A percentile compares a stretch with the other conserved stretches of the same genome.
These are phyloP conservation scores for Leishmania major DNA, from an alignment of 208 protist species.

Conservation along the genomic window DNA sequence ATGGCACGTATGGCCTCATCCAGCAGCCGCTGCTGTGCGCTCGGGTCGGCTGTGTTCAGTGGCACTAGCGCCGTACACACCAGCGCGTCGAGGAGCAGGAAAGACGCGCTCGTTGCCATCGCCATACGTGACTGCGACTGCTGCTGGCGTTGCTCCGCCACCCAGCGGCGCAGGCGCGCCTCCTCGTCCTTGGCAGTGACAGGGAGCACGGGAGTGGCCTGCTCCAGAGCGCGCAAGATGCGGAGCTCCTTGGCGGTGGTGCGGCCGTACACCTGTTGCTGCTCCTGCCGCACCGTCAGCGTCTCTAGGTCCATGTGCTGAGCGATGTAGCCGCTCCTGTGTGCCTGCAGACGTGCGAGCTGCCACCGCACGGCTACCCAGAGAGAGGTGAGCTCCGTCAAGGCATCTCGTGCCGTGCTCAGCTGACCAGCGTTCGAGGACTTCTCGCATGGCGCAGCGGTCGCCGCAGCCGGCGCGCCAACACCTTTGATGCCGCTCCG, in stretches of 20 bases:
- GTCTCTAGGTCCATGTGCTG: conserved; percentile 63
- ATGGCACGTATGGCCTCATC: conserved; percentile 52
- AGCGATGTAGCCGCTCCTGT: conserved; percentile 44
- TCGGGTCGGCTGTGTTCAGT: conserved; percentile 27
- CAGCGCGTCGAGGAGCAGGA: conserved; percentile 54
- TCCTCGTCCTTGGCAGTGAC: conserved; percentile 60
- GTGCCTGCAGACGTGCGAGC: conserved; percentile 46
- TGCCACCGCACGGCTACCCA: conserved; percentile 65
- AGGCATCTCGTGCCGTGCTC: conserved; percentile 50
- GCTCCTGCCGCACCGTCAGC: conserved; percentile 60
- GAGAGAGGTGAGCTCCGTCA: conserved; percentile 68
- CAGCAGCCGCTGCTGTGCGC: conserved; percentile 43
- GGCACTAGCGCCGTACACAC: conserved; percentile 57
- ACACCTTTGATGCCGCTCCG: background rate
- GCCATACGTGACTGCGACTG: background rate
- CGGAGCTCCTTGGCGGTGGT: conserved; percentile 73
- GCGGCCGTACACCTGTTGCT: conserved; percentile 68
- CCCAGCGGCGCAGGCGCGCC: conserved; percentile 49
- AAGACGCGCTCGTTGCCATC: conserved; percentile 30
- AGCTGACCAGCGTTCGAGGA: background rate
- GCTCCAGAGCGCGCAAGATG: conserved; percentile 54
- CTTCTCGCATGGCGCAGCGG: background rate
- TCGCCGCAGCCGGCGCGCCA: background rate
- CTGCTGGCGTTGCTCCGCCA: conserved; percentile 29
- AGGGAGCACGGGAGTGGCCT: conserved; percentile 55